These are phyloP conservation scores for Terfezia claveryi DNA, from an alignment of 495 filamentous ascomycete genomes.

Conservation along the genomic window DNA sequence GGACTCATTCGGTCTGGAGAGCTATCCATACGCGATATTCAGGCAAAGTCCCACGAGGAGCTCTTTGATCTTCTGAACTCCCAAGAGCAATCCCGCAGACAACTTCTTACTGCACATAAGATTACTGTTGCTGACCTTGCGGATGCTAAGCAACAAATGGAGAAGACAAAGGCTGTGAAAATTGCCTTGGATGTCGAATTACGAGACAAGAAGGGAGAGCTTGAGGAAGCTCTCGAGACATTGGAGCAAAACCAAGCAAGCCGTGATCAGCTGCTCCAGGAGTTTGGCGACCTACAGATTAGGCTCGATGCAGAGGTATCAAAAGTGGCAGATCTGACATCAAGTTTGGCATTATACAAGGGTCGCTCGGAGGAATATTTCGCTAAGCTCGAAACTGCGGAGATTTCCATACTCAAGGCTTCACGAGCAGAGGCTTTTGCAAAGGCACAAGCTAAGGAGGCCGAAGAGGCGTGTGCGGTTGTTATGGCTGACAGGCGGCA, in stretches of 20 bases:
- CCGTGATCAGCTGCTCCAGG: slow-evolving; percentile 69
- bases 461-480: slow-evolving; percentile 71
- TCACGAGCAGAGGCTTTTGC: slow-evolving; percentile 83
- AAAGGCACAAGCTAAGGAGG: slow-evolving; percentile 65
- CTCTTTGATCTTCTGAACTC: slow-evolving; percentile 82
- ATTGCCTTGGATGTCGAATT: slow-evolving; percentile 69
- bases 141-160: slow-evolving; percentile 67
- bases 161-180: slow-evolving; percentile 61
- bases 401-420: slow-evolving; percentile 86
- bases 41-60: slow-evolving; percentile 85
- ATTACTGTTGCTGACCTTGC: slow-evolving; percentile 61
- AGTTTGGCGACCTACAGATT: slow-evolving; percentile 87
- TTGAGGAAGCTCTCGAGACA: slow-evolving; percentile 52
- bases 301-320: slow-evolving; percentile 74
- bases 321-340: slow-evolving; percentile 59
- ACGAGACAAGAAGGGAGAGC: slow-evolving; percentile 60
- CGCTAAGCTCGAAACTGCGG: slow-evolving; percentile 88
- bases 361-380: slow-evolving; percentile 90
- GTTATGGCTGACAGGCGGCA: slow-evolving; percentile 84
- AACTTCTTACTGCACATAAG: slow-evolving; percentile 64
- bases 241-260: slow-evolving; percentile 68
- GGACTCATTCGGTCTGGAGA: slow-evolving; percentile 73
- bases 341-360: slow-evolving; percentile 78
- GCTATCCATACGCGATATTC: slow-evolving; percentile 72
- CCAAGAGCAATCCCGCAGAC: slow-evolving; percentile 72